Percentiles rank a stretch among this genome's conserved stretches.
Evolutionary conservation across 768 basidiomycete species (phyloP).

Genomic region (Hypholoma sublateritium): DNA sequence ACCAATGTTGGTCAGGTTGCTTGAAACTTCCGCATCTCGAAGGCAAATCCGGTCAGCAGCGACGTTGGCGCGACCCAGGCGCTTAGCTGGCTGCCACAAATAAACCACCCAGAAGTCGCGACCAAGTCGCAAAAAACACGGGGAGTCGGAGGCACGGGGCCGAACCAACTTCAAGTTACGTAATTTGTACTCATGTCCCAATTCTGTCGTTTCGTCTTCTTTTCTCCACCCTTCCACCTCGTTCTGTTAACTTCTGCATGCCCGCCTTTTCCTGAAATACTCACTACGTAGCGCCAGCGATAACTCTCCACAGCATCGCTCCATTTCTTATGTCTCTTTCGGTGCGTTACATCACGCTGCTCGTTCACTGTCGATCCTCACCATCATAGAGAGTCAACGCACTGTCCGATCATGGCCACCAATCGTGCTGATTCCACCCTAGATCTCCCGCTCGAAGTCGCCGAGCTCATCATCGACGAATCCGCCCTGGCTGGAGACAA

Average conservation of each 20-base stretch:
- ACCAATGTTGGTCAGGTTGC: no score
- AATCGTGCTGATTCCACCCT: not conserved
- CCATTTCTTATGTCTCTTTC: not conserved
- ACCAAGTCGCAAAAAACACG: not conserved
- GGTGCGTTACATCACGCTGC: not conserved
- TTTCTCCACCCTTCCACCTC: not conserved
- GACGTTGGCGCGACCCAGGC: no score
- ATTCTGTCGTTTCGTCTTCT: not conserved
- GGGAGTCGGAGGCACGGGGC: not conserved
- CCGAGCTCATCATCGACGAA: conserved; percentile 5
- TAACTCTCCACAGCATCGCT: not conserved
- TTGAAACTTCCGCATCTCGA: no score
- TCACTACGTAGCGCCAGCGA: no score
- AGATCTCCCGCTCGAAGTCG: conserved; percentile 2
- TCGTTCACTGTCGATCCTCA: not conserved
- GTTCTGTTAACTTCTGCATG: not conserved
- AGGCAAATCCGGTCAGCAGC: no score
- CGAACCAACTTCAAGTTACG: not conserved
- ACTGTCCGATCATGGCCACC: not conserved
- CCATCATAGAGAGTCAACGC: not conserved
- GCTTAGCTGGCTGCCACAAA: no score
- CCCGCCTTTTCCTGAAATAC: not conserved
- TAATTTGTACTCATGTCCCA: not conserved
- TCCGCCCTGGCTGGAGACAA: not conserved
- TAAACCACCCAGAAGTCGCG: no score